These are phyloP conservation scores for Marsdenia floribunda DNA, from an alignment of 257 asterid species.

Conservation along the genomic window DNA sequence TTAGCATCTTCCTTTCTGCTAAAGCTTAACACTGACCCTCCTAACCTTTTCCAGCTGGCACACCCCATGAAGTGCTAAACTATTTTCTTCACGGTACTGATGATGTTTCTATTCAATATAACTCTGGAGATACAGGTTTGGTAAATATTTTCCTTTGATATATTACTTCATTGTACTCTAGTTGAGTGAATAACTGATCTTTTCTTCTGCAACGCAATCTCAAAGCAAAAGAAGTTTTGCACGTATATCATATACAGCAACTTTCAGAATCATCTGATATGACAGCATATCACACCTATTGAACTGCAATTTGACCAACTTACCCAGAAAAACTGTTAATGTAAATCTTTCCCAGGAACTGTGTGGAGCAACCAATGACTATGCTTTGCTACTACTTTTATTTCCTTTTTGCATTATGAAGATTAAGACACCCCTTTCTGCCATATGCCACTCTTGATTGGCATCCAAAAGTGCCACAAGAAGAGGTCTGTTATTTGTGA, in stretches of 20 bases:
- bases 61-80: background rate
- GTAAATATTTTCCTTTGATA: background rate
- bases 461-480: constrained; percentile 2
- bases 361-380: background rate
- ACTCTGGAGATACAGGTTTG: background rate
- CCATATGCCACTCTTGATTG: background rate
- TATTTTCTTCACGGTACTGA: background rate
- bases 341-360: background rate
- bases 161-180: background rate
- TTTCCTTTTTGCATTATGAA: background rate
- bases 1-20: constrained; percentile 4
- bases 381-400: background rate
- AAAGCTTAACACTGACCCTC: background rate
- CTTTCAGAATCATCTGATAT: constrained; percentile 3
- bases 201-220: background rate
- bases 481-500: background rate
- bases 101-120: background rate
- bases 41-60: constrained; percentile 5
- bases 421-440: constrained; percentile 6
- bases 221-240: constrained; percentile 4
- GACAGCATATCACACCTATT: constrained; percentile 8
- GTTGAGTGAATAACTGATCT: background rate
- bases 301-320: constrained; percentile 6
- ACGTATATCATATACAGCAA: background rate
- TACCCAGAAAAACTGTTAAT: background rate